phyloP scores from a whole-genome alignment of 768 basidiomycete genomes.

The Lepiota venenata region DNA sequence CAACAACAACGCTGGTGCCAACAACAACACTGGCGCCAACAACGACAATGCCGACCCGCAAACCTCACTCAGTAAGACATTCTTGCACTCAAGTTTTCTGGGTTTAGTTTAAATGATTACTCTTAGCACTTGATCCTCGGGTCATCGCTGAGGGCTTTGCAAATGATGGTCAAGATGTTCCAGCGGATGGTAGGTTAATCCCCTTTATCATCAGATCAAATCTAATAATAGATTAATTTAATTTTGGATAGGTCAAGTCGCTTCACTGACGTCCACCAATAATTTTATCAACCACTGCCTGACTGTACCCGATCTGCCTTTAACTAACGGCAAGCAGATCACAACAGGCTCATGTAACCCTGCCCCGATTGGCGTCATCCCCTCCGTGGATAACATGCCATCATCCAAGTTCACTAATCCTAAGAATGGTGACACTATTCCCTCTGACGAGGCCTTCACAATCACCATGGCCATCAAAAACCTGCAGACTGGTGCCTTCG shows the following conservation, averaged over 20 bases:
- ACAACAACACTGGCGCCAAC: conserved; percentile 16
- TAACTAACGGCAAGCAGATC: conserved; percentile 49
- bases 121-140: conserved; percentile 45
- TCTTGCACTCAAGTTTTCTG: background rate
- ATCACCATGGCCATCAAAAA: conserved; percentile 45
- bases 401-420: conserved; percentile 43
- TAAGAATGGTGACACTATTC: conserved; percentile 33
- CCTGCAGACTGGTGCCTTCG: conserved; percentile 52
- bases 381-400: conserved; percentile 40
- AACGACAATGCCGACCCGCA: conserved; percentile 33
- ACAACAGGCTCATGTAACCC: conserved; percentile 50
- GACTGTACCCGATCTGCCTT: conserved; percentile 35
- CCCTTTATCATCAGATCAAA: background rate
- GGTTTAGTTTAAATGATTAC: conserved; percentile 3
- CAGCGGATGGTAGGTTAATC: conserved; percentile 27
- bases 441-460: conserved; percentile 38
- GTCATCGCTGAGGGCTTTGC: conserved; percentile 49
- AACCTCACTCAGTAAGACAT: conserved; percentile 34
- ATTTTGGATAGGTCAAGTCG: conserved; percentile 27
- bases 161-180: conserved; percentile 44
- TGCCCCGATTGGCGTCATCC: conserved; percentile 46
- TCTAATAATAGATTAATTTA: background rate
- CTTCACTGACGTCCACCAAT: conserved; percentile 50
- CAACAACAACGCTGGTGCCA: conserved; percentile 17
- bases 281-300: conserved; percentile 65